These are phyloP conservation scores for Parathielavia hyrcaniae DNA, from an alignment of 495 filamentous ascomycete species.

Conservation along the genomic window DNA sequence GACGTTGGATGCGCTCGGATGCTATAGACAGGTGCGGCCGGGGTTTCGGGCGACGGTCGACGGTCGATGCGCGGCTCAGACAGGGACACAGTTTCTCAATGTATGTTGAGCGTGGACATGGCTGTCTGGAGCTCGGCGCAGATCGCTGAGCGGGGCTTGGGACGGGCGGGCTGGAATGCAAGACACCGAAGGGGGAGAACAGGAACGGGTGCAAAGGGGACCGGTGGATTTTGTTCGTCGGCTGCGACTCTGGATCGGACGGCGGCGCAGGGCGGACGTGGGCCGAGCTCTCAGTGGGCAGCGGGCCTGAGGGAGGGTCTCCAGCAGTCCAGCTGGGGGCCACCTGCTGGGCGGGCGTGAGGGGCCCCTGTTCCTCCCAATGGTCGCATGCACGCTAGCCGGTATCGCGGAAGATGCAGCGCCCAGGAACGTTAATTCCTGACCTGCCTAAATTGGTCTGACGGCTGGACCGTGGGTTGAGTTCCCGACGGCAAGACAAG, in stretches of 20 bases:
- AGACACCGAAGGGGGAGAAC: conserved; percentile 8
- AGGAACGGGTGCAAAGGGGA: conserved; percentile 1
- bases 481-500: conserved; percentile 24
- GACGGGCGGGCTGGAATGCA: conserved; percentile 17
- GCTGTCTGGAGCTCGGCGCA: conserved; percentile 24
- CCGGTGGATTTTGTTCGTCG: conserved; percentile 13
- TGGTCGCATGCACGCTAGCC: conserved; percentile 10
- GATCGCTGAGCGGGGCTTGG: conserved; percentile 25
- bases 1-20: conserved; percentile 4
- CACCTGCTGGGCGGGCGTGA: conserved; percentile 1
- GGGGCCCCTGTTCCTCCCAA: conserved; percentile 14
- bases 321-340: conserved; percentile 4
- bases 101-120: conserved; percentile 25
- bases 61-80: conserved; percentile 17
- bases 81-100: conserved; percentile 23
- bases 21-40: neutral
- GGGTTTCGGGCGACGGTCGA: neutral
- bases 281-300: neutral
- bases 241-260: conserved; percentile 9
- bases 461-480: conserved; percentile 31
- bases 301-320: neutral
- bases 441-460: conserved; percentile 38
- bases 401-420: conserved; percentile 29
- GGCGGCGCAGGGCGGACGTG: conserved; percentile 8
- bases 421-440: conserved; percentile 19